Base-by-base conservation (phyloP, 2,329 filamentous ascomycete species). In the Microdochium trichocladiopsis region DNA sequence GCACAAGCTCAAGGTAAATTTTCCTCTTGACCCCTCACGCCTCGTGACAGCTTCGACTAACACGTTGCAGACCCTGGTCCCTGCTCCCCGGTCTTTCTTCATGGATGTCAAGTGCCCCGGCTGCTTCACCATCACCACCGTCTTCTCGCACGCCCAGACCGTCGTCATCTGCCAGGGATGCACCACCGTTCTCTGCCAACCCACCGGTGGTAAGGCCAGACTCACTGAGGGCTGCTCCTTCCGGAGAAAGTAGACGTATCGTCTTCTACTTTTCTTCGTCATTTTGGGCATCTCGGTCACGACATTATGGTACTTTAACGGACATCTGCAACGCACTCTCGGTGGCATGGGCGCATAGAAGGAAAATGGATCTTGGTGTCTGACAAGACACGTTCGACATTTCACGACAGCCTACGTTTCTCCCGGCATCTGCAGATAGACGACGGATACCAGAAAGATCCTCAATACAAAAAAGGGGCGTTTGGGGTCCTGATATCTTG, bases 31-130 rank as follows among this genome's bases (percentile, higher is more conserved):
- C 41, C 37, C 22, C 25, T 43, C 31, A 63, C 66, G 63, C 14
- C 16, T 47, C 25, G 37, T 28, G 21, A 49, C 23, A 22, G 31
- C 43, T 49, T 4, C 55, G 47, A 28, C 45, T 48, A 59, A 55
- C 58, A 53, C 51, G 21, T 25, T 51, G 58, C 64, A 95, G 91
- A 91, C 84, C 65, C 89, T 99, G 69, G 94, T 99, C 73, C 94
- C 94, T 69, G 87, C 84, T 63, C 94, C 94, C 70, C 90, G 94
- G 76, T 97, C 93, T 65, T 99, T 97, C 89, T 99, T 99, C 90
- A 99, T 99, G 94, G 94, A 99, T 75, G 94, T 99, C 83, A 99
- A 99, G 88, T 99, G 94, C 89, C 94, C 94, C 75, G 94, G 94
- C 71, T 99, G 94, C 90, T 99, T 97, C 88, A 96, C 92, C 77